Evolutionary conservation across 352 stramenopile genomes (phyloP), one percentile per base, ranked within the genome.

Genomic region (Phytophthora macrochlamydospora): DNA sequence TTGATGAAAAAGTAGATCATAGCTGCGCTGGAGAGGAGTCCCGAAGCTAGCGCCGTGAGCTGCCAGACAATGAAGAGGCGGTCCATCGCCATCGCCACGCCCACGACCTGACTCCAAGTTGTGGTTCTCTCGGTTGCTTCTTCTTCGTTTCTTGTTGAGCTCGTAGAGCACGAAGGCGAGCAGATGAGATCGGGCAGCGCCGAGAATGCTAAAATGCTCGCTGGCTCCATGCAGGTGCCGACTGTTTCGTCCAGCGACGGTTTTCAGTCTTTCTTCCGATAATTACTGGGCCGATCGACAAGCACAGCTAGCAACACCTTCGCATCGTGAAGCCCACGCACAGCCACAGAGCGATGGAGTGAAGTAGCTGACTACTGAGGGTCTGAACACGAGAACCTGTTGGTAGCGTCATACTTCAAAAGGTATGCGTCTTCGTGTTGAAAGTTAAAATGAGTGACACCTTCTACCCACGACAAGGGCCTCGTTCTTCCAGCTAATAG

Each of bases 1-100:
- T 76, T 89, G 64, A 77, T 67, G 60, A 93, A 93, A 71, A 93
- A 90, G 53, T 78, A 76, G 59, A 92, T 56, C 83, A 92, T 93
- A 37, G 73, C 67, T 24, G 63, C 66, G 38, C 79, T 73, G 2
- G 85, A 83, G 18, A 91, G 32, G n/a, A 86, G 37, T 30, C 79
- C 78, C 11, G 81, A 91, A 8, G 64, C 44, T 13, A 95, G 70
- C 45, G 83, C 81, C 43, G 81, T 87, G 62, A 93, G 71, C 59
- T 95, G 87, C 87, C 87, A 95, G 28, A 69, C 75, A 33, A 91
- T 50, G 65, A 88, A 92, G 62, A 93, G 76, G 63, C 68, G 31
- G 67, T 90, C 71, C 74, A 90, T 85, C 38, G 18, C 0, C 18
- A 24, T 24, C 18, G 18, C 18, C 18, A 24, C 18, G 18, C 18